Conservation (phyloP, 176 grass and related monocot genomes). For the Musa schizocarpa region DNA sequence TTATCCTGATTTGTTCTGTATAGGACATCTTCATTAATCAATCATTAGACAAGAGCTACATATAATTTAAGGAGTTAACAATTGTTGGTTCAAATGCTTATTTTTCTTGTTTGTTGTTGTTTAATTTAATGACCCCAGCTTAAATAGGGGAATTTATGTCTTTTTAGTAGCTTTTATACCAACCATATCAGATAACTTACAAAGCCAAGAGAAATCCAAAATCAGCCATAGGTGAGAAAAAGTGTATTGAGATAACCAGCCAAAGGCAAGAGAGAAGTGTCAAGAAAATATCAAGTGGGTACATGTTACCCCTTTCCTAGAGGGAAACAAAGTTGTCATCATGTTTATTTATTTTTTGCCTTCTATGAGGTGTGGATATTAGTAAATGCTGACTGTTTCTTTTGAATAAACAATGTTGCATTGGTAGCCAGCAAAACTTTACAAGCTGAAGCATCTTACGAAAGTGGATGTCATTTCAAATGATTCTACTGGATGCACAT, state of each 20-base stretch:
- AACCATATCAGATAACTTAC: no score
- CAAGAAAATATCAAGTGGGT: neutral
- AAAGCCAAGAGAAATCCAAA: neutral
- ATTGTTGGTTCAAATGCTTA: neutral
- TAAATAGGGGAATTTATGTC: neutral
- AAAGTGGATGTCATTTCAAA: constrained; percentile 95
- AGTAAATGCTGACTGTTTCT: constrained; percentile 14
- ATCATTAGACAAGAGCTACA: neutral
- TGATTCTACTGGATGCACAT: constrained; percentile 96
- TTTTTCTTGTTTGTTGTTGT: neutral
- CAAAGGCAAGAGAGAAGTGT: neutral
- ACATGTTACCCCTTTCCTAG: neutral
- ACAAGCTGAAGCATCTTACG: constrained; percentile 96
- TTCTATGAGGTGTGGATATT: neutral
- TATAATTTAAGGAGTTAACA: neutral
- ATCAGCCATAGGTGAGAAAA: neutral
- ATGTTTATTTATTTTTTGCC: neutral
- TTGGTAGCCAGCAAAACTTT: constrained; percentile 78
- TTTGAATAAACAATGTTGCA: constrained; percentile 3
- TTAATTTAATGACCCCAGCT: neutral
- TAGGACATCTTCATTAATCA: neutral
- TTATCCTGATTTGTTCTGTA: neutral
- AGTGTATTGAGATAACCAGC: neutral
- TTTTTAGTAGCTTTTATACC: neutral
- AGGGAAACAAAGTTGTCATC: neutral